Evolutionary conservation across 2,329 filamentous ascomycete species (phyloP).

Genomic region (Zalaria sp.): DNA sequence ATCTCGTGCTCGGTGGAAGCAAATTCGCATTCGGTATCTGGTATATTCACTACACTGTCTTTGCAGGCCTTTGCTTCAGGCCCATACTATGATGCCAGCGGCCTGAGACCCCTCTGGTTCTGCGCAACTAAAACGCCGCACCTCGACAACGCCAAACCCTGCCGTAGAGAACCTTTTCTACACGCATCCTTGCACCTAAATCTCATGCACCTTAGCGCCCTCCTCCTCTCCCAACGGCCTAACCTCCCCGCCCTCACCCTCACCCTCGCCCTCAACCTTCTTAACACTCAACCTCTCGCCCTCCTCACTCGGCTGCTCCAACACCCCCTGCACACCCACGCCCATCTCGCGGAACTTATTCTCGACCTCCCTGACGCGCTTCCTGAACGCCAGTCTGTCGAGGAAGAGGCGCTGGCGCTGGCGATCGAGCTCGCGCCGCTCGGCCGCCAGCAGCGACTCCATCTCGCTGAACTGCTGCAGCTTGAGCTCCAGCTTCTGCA

Average conservation of each 20-base stretch:
- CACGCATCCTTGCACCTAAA: background rate
- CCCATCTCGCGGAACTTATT: slow-evolving; percentile 28
- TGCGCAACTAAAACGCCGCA: no score
- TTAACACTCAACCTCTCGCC: slow-evolving; percentile 11
- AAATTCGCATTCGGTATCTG: no score
- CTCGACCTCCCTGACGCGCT: slow-evolving; percentile 71
- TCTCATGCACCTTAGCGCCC: background rate
- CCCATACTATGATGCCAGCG: no score
- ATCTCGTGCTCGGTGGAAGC: no score
- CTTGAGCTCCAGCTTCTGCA: slow-evolving; percentile 93
- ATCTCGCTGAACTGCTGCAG: slow-evolving; percentile 93
- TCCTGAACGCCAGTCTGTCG: slow-evolving; percentile 80
- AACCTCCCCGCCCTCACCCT: background rate
- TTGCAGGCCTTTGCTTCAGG: no score
- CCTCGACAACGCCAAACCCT: no score
- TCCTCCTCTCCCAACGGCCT: background rate
- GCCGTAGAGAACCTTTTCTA: no score
- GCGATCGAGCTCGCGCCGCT: slow-evolving; percentile 83
- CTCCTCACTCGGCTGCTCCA: background rate
- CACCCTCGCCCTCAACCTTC: slow-evolving; percentile 2
- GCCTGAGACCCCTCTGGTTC: no score
- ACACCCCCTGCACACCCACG: slow-evolving; percentile 8
- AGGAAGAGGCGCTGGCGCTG: slow-evolving; percentile 87
- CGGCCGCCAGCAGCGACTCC: slow-evolving; percentile 80
- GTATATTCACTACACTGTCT: no score